Base-by-base conservation (phyloP, 768 basidiomycete species). In the Calvatia gigantea region DNA sequence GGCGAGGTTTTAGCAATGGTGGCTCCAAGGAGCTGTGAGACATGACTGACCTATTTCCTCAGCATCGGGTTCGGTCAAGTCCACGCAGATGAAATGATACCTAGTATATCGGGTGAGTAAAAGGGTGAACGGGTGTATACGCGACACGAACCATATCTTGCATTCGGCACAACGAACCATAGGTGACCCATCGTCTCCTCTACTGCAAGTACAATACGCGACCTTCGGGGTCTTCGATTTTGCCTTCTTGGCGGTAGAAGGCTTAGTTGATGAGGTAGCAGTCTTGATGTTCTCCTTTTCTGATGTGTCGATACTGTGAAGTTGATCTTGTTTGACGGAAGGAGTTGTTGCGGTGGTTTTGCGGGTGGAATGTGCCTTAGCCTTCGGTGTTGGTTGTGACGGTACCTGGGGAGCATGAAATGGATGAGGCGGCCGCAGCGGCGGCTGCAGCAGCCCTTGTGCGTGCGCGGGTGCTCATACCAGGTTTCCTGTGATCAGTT, bases 11-110 rank as follows among this genome's bases (percentile, higher is more conserved):
- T 21, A 37, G 54, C n/a, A 49, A 54, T 44, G 55, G 48, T 39
- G 17, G 43, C 8, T 2, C 33, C 23, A n/a, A 48, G 8, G 15
- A 23, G 55, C 46, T 46, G 56, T 14, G 43, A 28, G 12, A 55
- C 35, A 39, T 33, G 15, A 81, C 89, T 76, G 68, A 91, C 89
- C 81, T 68, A 94, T 87, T 66, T 89, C 86, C 64, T 85, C 85
- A 7, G 91, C 91, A 60, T 85, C 78, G 48, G 76, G 71, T 60
- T 82, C 80, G 55, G 68, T 75, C 45, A 93, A 67, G 56, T 80
- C 72, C 8, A 92, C 77, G 70, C 91, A 94, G n/a, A 71, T 69
- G 62, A 93, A 93, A 68, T 94, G 91, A 69, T 84, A 91, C 91
- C 91, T 94, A 48, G 23, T 21, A 43, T 46, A 64, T 58, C 35